Conservation (phyloP, 192 early-diverging fungal genomes). For the Entomortierella lignicola region DNA sequence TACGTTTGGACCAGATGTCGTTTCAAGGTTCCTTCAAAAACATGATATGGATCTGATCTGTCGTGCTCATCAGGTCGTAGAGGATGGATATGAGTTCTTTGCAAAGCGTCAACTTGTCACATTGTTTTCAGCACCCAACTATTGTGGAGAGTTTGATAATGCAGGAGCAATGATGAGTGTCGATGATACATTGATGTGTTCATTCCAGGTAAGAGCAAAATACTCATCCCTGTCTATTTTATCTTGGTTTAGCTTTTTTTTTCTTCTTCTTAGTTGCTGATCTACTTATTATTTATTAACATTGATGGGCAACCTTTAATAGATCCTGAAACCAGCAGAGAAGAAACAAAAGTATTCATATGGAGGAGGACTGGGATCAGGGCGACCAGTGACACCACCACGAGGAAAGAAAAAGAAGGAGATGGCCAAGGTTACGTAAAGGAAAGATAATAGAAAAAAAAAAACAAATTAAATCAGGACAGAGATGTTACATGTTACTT, state of each 20-base stretch:
- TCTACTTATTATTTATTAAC: too few relatives aligned
- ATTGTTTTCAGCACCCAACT: conserved; percentile 95
- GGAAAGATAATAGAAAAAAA: not conserved
- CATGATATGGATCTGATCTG: conserved; percentile 98
- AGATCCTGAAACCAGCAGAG: conserved; percentile 97
- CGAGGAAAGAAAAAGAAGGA: conserved; percentile 75
- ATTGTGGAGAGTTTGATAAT: conserved; percentile 93
- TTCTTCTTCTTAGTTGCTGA: not conserved
- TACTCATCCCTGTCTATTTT: not conserved
- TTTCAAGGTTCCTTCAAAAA: conserved; percentile 90
- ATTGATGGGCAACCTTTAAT: too few relatives aligned
- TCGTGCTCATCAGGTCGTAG: conserved; percentile 97
- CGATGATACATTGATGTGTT: conserved; percentile 87
- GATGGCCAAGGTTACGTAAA: conserved; percentile 43
- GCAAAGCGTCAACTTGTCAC: conserved; percentile 96
- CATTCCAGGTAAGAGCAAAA: conserved; percentile 84
- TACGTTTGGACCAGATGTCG: conserved; percentile 96
- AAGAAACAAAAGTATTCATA: conserved; percentile 87
- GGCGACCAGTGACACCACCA: conserved; percentile 79
- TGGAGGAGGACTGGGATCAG: conserved; percentile 68
- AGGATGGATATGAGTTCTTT: conserved; percentile 99
- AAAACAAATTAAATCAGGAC: conserved; percentile 7
- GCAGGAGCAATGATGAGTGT: conserved; percentile 93
- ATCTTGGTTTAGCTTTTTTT: too few relatives aligned
- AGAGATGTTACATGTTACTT: not conserved